Evolutionary conservation across 2,329 filamentous ascomycete species (phyloP), one percentile per base, ranked within the genome.

Genomic region (Pestalotiopsis sp.): DNA sequence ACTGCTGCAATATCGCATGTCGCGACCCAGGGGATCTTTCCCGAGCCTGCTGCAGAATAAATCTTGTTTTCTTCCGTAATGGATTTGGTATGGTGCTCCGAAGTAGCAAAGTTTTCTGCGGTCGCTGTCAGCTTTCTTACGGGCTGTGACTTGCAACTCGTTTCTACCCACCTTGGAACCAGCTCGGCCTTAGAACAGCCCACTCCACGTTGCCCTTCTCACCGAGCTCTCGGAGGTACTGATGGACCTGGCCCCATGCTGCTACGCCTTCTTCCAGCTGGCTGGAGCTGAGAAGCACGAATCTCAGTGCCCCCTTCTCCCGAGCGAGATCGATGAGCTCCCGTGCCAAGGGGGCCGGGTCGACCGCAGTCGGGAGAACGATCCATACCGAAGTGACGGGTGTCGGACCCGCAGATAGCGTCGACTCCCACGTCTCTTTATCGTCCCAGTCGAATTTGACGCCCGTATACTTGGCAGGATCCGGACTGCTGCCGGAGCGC

Each of bases 361-460:
- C 75, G 1, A 75, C 17, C 22, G 77, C 59, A 4, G 75, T 73
- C 11, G 81, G 81, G 0, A 77, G 75, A 20, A 85, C 74, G 13
- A 86, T 73, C 70, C 81, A 85, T 39, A 85, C 71, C 1, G 82
- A 75, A 0, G 68, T 70, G 57, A 85, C 78, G 14, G 59, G 56
- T 10, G 69, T 69, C 22, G 67, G 65, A 17, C 64, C 66, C n/a
- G 61, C 58, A 17, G 30, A 48, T 3, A 70, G 64, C 10, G 67
- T 68, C 81, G 83, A 0, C 78, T 78, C 64, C 74, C 78, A 85
- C 0, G 83, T 86, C 20, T 71, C 66, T 39, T 75, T 66, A 69
- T 85, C 78, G 40, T 75, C 52, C 83, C 82, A 86, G 76, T 86
- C 80, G 64, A 86, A 85, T 9, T 76, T 74, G 30, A 80, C 76